Evolutionary conservation across 2,329 filamentous ascomycete species (phyloP), one percentile per base, ranked within the genome.

Genomic region (Fusarium metavorans): DNA sequence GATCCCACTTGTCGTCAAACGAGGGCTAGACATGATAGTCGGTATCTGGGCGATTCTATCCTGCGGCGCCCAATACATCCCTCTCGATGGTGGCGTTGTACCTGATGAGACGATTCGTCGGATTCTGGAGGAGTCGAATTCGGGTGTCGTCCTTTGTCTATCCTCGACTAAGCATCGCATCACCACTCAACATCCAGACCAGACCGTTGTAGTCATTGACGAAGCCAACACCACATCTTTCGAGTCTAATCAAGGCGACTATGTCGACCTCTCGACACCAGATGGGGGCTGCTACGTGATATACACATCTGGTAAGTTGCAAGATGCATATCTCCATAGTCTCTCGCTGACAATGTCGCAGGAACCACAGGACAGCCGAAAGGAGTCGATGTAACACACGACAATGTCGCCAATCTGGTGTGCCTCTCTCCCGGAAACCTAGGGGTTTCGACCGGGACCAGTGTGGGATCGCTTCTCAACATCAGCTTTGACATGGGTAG

Each of bases 401-500:
- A 79, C 39, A 89, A 89, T 72, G 87, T 90, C 20, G 84, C 86
- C 18, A 91, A 91, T 77, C 81, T 89, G 13, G 80, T 90, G 6
- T 85, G 87, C 65, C 78, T 86, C 30, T 83, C 84, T 25, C 89
- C 89, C 0, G 88, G 87, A 7, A 86, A 85, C 66, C 77, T 91
- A 18, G 86, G 85, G 4, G 87, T 91, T 60, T 80, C 75, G 13
- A 79, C 83, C 3, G 89, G 89, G 14, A 87, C 83, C 13, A 85
- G 85, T 14, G 89, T 91, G 9, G 88, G 86, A 4, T 88, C 89
- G 65, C 82, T 90, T 8, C 82, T 91, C 45, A 90, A 88, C 70
- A 86, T 91, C 52, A 88, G 87, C 50, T 91, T 91, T 71, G 89
- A 91, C 72, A 91, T 91, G 88, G 88, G 89, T 90, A 83, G 76